A percentile compares a stretch with the other conserved stretches of the same genome.
Evolutionary conservation across 345 rosid genomes (phyloP).

Genomic region (Turritis glabra): DNA sequence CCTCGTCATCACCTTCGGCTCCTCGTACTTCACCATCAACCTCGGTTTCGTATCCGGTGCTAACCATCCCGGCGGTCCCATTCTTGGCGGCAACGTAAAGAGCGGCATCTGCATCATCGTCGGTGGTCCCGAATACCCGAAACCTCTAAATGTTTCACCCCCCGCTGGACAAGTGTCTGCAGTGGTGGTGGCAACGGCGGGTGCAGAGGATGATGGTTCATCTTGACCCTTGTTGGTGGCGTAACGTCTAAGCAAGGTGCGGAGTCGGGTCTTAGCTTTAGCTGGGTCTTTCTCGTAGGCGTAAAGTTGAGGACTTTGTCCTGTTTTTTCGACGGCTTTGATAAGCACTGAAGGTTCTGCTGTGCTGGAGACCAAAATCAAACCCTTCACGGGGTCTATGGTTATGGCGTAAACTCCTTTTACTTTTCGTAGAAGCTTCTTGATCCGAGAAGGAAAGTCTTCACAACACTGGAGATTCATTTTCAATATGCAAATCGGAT

Average conservation of each 20-base stretch:
- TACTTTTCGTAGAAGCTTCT: slow-evolving; percentile 20
- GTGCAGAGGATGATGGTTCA: background rate
- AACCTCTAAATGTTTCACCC: background rate
- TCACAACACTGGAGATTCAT: slow-evolving; percentile 24
- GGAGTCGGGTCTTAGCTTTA: slow-evolving; percentile 13
- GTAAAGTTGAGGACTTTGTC: slow-evolving; percentile 23
- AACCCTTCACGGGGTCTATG: slow-evolving; percentile 21
- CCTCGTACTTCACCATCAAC: slow-evolving; percentile 4
- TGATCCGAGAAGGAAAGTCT: slow-evolving; percentile 1
- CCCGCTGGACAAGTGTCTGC: slow-evolving; percentile 2
- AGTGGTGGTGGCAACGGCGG: background rate
- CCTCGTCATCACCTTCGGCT: background rate
- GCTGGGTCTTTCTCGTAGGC: slow-evolving; percentile 35
- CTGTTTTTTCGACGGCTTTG: background rate
- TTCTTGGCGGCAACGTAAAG: slow-evolving; percentile 8
- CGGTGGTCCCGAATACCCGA: background rate
- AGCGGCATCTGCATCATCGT: slow-evolving; percentile 18
- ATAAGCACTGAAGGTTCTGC: slow-evolving; percentile 13
- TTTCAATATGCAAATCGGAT: slow-evolving; percentile 30
- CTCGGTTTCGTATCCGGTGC: background rate
- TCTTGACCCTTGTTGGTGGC: background rate
- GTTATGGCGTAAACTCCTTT: slow-evolving; percentile 30
- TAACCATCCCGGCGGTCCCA: slow-evolving; percentile 26
- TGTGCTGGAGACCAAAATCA: slow-evolving; percentile 21
- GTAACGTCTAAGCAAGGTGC: slow-evolving; percentile 24